phyloP scores from a whole-genome alignment of 768 basidiomycete genomes.

The Phlebiopsis flavidoalba region DNA sequence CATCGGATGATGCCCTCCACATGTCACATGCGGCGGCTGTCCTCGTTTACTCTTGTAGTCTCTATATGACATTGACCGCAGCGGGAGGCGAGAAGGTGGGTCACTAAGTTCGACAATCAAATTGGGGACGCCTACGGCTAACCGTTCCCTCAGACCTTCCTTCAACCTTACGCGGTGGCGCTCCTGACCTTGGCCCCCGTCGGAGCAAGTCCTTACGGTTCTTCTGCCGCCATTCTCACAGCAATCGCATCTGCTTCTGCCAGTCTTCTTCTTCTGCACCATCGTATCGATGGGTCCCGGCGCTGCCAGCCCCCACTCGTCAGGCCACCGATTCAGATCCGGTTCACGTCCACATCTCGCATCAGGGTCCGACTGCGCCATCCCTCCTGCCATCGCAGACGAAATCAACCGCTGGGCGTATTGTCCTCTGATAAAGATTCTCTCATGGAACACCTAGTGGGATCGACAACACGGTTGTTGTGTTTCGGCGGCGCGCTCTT shows the following conservation, averaged over 20 bases:
- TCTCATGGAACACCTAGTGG: conserved; percentile 98
- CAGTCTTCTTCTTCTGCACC: conserved; percentile 71
- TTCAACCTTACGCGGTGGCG: conserved; percentile 81
- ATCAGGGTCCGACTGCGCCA: conserved; percentile 60
- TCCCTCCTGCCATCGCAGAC: conserved; percentile 62
- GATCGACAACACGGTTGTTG: conserved; percentile 92
- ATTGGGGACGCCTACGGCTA: conserved; percentile 50
- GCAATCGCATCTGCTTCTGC: conserved; percentile 79
- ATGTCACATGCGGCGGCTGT: conserved; percentile 47
- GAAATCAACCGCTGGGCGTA: conserved; percentile 91
- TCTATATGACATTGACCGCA: conserved; percentile 81
- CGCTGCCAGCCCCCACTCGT: conserved; percentile 42
- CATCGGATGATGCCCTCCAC: conserved; percentile 25
- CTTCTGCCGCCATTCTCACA: conserved; percentile 95
- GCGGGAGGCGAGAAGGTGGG: conserved; percentile 29
- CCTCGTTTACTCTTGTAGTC: conserved; percentile 89
- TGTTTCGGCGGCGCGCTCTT: conserved; percentile 90
- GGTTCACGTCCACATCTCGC: conserved; percentile 57
- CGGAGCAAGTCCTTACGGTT: conserved; percentile 93
- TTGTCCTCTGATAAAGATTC: conserved; percentile 90
- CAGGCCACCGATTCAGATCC: conserved; percentile 26
- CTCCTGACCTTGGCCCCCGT: conserved; percentile 88
- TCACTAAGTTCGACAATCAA: conserved; percentile 39
- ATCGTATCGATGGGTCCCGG: conserved; percentile 58
- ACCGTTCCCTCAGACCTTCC: conserved; percentile 50